A percentile compares a stretch with the other conserved stretches of the same genome.
These are phyloP conservation scores for Amanita exitialis DNA, from an alignment of 768 basidiomycete species.

Conservation along the genomic window DNA sequence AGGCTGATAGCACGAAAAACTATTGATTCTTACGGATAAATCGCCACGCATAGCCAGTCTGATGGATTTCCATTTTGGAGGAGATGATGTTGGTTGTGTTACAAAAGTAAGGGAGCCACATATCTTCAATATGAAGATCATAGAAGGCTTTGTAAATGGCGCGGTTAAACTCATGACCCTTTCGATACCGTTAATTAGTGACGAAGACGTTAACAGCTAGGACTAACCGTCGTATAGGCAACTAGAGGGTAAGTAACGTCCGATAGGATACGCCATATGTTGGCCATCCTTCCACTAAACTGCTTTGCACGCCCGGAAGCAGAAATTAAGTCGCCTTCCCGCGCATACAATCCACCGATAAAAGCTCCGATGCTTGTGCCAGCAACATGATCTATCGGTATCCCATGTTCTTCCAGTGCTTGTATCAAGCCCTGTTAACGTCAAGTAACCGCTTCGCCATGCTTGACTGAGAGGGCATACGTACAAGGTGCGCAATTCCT, in stretches of 20 bases:
- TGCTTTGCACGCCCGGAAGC: constrained; percentile 82
- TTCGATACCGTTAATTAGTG: background rate
- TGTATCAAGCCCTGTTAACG: constrained; percentile 75
- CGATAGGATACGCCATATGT: constrained; percentile 87
- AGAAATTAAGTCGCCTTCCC: constrained; percentile 86
- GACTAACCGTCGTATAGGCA: constrained; percentile 76
- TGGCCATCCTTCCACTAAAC: constrained; percentile 86
- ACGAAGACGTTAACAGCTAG: background rate
- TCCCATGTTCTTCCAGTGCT: constrained; percentile 83
- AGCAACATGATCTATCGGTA: constrained; percentile 91
- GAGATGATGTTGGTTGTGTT: constrained; percentile 97
- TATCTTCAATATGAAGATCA: constrained; percentile 91
- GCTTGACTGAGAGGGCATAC: constrained; percentile 6
- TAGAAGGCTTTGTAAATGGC: constrained; percentile 95
- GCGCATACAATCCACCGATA: constrained; percentile 90
- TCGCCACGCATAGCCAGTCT: constrained; percentile 98
- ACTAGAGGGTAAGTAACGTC: constrained; percentile 92
- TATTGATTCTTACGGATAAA: constrained; percentile 54
- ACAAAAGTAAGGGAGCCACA: constrained; percentile 98
- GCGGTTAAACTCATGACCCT: constrained; percentile 95
- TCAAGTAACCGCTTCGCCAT: constrained; percentile 1
- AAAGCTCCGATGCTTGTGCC: constrained; percentile 90
- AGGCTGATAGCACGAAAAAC: constrained; percentile 3
- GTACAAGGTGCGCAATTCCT: constrained; percentile 39
- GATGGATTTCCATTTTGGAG: constrained; percentile 94